These are phyloP conservation scores for Leishmania arabica DNA, from an alignment of 208 protist genomes.

Conservation along the genomic window DNA sequence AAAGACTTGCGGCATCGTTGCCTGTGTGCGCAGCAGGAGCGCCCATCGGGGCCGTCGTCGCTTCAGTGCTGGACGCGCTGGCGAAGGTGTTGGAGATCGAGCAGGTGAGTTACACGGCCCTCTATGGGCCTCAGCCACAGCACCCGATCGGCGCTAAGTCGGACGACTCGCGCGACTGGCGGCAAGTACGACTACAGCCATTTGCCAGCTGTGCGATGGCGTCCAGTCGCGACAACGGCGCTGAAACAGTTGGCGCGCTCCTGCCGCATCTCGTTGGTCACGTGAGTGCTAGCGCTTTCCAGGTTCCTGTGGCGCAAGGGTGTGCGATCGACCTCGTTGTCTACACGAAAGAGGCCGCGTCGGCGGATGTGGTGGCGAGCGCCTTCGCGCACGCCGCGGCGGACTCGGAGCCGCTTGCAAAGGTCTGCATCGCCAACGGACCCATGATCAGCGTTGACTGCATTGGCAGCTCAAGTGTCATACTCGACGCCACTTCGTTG, in stretches of 20 bases:
- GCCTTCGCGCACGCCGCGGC: slow-evolving; percentile 79
- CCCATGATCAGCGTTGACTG: slow-evolving; percentile 50
- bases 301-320: slow-evolving; percentile 96
- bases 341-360: slow-evolving; percentile 77
- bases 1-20: slow-evolving; percentile 54
- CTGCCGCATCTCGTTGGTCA: slow-evolving; percentile 76
- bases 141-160: slow-evolving; percentile 97
- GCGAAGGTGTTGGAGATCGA: slow-evolving; percentile 94
- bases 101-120: slow-evolving; percentile 98
- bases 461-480: slow-evolving; percentile 30
- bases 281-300: slow-evolving; percentile 95
- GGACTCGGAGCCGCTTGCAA: not conserved
- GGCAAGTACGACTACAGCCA: slow-evolving; percentile 83
- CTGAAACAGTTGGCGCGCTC: slow-evolving; percentile 96
- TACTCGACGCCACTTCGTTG: slow-evolving; percentile 42
- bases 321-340: slow-evolving; percentile 98
- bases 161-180: slow-evolving; percentile 94
- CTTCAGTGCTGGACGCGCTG: slow-evolving; percentile 95
- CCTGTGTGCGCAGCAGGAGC: slow-evolving; percentile 96
- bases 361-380: slow-evolving; percentile 92
- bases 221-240: slow-evolving; percentile 94
- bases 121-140: slow-evolving; percentile 95
- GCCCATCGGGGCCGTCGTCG: slow-evolving; percentile 99
- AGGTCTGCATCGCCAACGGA: slow-evolving; percentile 16
- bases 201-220: slow-evolving; percentile 93